Conservation (phyloP, 768 basidiomycete species). For the Sutorius australiensis region DNA sequence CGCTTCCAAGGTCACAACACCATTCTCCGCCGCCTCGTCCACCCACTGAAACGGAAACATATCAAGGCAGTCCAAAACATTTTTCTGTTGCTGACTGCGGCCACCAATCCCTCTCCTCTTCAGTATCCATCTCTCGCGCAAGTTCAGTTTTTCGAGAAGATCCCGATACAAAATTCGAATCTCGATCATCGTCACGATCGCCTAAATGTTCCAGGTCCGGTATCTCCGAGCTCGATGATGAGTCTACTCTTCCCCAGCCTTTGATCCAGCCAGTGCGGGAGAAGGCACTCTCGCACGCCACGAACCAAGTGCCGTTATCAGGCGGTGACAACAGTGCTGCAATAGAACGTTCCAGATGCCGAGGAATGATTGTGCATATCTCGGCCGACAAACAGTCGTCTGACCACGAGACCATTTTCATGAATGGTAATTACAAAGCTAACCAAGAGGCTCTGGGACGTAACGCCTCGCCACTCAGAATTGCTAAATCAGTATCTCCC, state of each 20-base stretch:
- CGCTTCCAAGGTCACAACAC: conserved; percentile 16
- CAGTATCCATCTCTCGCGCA: conserved; percentile 21
- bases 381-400: conserved; percentile 15
- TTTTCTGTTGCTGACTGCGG: conserved; percentile 7
- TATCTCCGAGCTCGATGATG: conserved; percentile 26
- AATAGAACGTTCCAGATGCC: conserved; percentile 18
- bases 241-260: conserved; percentile 13
- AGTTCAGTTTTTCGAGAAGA: conserved; percentile 31
- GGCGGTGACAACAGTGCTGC: conserved; percentile 8
- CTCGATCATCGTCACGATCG: conserved; percentile 53
- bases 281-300: conserved; percentile 26
- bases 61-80: conserved; percentile 1
- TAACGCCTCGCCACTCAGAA: conserved; percentile 9
- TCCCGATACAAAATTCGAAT: conserved; percentile 34
- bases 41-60: conserved; percentile 2
- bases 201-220: conserved; percentile 33
- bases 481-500: conserved; percentile 7
- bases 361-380: conserved; percentile 15
- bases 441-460: conserved; percentile 13
- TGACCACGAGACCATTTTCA: conserved; percentile 22
- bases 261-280: conserved; percentile 34
- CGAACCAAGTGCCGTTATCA: conserved; percentile 11
- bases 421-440: conserved; percentile 16
- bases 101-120: conserved; percentile 20
- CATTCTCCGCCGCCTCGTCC: conserved; percentile 25